A percentile compares a stretch with the other conserved stretches of the same genome.
phyloP scores from a whole-genome alignment of 805 yeast genomes.

The Metschnikowia aberdeeniae region DNA sequence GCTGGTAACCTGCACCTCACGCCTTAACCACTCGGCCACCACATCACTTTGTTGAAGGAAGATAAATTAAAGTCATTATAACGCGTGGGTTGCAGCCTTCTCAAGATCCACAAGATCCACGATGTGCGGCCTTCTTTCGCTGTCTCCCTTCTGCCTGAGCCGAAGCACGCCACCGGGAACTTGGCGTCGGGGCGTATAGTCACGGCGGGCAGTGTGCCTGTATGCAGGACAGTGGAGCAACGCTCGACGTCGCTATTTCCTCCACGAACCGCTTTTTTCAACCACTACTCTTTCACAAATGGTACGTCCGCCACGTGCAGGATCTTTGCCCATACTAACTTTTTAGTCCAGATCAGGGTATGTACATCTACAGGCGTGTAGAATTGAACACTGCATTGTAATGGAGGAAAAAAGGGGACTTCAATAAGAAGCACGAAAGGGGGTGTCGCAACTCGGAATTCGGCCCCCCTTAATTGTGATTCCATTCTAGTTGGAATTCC shows the following conservation, averaged over 20 bases:
- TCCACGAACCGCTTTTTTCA: slow-evolving; percentile 2
- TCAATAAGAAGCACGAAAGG: too few relatives aligned
- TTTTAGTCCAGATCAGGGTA: slow-evolving; percentile 24
- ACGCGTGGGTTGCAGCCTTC: too few relatives aligned
- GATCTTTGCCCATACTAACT: slow-evolving; percentile 7
- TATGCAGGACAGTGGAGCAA: neutral
- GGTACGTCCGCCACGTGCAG: slow-evolving; percentile 9
- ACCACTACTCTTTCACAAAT: slow-evolving; percentile 2
- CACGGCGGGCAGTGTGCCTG: neutral
- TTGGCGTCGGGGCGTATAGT: too few relatives aligned
- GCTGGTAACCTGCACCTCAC: slow-evolving; percentile 23
- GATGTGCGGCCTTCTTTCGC: too few relatives aligned
- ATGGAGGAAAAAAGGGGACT: too few relatives aligned
- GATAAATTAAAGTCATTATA: neutral
- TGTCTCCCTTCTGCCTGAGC: neutral
- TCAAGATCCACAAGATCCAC: too few relatives aligned
- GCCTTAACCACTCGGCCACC: slow-evolving; percentile 27
- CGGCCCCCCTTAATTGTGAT: too few relatives aligned
- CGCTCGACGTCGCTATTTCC: slow-evolving; percentile 1
- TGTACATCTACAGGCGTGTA: slow-evolving; percentile 4
- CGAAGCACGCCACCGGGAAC: too few relatives aligned
- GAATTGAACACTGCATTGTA: too few relatives aligned
- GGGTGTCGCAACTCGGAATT: too few relatives aligned
- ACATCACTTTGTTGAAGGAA: slow-evolving; percentile 11
- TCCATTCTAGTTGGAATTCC: too few relatives aligned